A percentile compares a stretch with the other conserved stretches of the same genome.
Conservation (phyloP, 2,329 filamentous ascomycete genomes). For the Didymella pomorum region DNA sequence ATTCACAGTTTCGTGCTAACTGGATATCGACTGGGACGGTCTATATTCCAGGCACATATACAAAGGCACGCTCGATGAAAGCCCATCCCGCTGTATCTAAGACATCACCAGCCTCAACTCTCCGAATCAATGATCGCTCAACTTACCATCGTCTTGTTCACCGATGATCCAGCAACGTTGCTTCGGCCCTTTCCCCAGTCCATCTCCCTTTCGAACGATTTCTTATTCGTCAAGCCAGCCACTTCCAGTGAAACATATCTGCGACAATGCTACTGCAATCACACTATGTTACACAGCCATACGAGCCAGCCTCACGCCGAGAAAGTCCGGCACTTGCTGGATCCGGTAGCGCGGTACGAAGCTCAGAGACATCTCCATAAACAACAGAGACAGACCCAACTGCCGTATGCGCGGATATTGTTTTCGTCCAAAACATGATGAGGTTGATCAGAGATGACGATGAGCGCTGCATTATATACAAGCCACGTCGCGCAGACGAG, state of each 20-base stretch:
- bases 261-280: slow-evolving; percentile 1
- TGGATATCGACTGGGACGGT: neutral
- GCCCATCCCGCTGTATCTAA: neutral
- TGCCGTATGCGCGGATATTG: neutral
- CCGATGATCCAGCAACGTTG: neutral
- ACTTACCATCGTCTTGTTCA: neutral
- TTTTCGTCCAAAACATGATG: slow-evolving; percentile 17
- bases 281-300: neutral
- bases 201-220: neutral
- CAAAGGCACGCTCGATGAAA: neutral
- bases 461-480: slow-evolving; percentile 4
- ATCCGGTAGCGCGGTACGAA: slow-evolving; percentile 9
- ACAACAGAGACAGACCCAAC: slow-evolving; percentile 16
- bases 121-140: neutral
- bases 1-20: neutral
- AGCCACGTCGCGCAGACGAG: neutral
- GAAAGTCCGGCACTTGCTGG: neutral
- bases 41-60: neutral
- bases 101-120: neutral
- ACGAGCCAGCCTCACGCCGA: slow-evolving; percentile 4
- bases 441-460: slow-evolving; percentile 1
- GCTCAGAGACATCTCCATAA: slow-evolving; percentile 20
- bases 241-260: neutral
- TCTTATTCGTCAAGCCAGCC: neutral
- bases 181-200: neutral